Evolutionary conservation across 805 yeast genomes (phyloP).

Genomic region (Monosporozyma yasuniensis): DNA sequence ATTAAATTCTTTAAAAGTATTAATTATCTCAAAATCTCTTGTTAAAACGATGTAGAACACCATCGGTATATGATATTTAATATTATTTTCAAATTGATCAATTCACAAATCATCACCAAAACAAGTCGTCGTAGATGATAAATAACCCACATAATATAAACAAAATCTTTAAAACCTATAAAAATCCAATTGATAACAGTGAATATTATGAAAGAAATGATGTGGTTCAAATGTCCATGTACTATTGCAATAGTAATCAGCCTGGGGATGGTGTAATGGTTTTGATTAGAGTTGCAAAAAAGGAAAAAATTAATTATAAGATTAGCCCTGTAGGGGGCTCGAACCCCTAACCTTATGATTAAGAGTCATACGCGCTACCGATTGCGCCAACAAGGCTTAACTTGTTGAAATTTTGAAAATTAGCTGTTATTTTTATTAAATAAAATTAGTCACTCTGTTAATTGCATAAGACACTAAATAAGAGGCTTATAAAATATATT

Average conservation of each 20-base stretch:
- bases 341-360: conserved; percentile 32
- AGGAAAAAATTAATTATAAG: conserved; percentile 6
- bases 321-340: conserved; percentile 32
- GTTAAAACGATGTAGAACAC: neutral
- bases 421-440: neutral
- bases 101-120: neutral
- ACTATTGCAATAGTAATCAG: too few species aligned
- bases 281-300: neutral
- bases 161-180: neutral
- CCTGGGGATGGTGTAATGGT: too few species aligned
- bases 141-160: neutral
- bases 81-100: neutral
- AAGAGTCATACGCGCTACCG: conserved; percentile 32
- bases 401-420: neutral
- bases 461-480: too few species aligned
- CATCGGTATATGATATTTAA: neutral
- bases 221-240: too few species aligned
- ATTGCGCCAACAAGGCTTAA: conserved; percentile 31
- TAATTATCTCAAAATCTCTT: neutral
- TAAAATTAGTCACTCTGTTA: neutral
- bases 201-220: too few species aligned
- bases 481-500: too few species aligned
- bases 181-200: too few species aligned
- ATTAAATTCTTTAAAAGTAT: neutral
- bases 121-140: neutral